phyloP scores from a whole-genome alignment of 306 rosid genomes.

The Vicia sativa region DNA sequence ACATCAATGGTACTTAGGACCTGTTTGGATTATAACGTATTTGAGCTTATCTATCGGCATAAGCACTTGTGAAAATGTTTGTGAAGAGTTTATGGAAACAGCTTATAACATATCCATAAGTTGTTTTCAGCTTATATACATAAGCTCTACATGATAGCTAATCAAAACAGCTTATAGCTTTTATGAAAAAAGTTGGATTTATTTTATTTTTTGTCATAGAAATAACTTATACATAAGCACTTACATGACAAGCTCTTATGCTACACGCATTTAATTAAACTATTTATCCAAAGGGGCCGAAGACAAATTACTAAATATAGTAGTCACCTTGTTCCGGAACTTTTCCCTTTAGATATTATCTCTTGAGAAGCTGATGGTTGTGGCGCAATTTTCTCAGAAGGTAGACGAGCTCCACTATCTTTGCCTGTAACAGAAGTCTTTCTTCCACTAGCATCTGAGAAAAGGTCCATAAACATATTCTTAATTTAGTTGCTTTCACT shows the following conservation, averaged over 20 bases:
- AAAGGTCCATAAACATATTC: slow-evolving; percentile 38
- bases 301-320: slow-evolving; percentile 7
- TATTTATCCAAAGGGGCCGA: not conserved
- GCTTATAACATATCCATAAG: not conserved
- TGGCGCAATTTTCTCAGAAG: slow-evolving; percentile 58
- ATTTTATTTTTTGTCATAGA: not conserved
- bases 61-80: not conserved
- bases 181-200: not conserved
- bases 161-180: too few species aligned
- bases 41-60: not conserved
- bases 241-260: not conserved
- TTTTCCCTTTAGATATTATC: slow-evolving; percentile 61
- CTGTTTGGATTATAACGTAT: not conserved
- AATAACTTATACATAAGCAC: not conserved
- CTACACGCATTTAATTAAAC: slow-evolving; percentile 1
- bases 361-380: slow-evolving; percentile 59
- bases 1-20: not conserved
- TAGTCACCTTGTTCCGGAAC: slow-evolving; percentile 61
- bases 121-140: not conserved
- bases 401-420: slow-evolving; percentile 69
- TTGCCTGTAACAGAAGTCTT: slow-evolving; percentile 65
- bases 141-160: not conserved
- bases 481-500: slow-evolving; percentile 33
- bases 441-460: slow-evolving; percentile 72
- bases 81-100: not conserved